A percentile compares a stretch with the other conserved stretches of the same genome.
These are phyloP conservation scores for Alectoria sarmentosa DNA, from an alignment of 495 filamentous ascomycete species.

Conservation along the genomic window DNA sequence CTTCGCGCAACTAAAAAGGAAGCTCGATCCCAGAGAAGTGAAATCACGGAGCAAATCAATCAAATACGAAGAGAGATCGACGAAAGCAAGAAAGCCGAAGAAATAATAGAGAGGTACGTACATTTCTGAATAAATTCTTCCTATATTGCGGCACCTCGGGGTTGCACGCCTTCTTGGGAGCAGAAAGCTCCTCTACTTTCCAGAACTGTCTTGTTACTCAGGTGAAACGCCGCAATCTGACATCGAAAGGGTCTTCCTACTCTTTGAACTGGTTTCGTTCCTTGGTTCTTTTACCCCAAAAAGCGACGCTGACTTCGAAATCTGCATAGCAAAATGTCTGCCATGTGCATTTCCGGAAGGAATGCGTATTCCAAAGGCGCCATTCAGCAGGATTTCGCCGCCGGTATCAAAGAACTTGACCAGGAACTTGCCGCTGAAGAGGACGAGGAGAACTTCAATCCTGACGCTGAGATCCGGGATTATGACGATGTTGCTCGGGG, in stretches of 20 bases:
- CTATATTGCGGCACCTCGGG: too few relatives aligned
- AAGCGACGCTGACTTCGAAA: too few relatives aligned
- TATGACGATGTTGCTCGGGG: slow-evolving; percentile 46
- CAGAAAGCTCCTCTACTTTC: too few relatives aligned
- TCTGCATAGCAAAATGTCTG: slow-evolving; percentile 37
- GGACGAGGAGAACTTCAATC: slow-evolving; percentile 42
- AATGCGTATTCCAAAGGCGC: slow-evolving; percentile 46
- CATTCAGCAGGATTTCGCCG: slow-evolving; percentile 51
- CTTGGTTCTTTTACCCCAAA: too few relatives aligned
- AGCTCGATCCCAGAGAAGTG: slow-evolving; percentile 28
- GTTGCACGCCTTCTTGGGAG: too few relatives aligned
- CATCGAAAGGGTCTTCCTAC: too few relatives aligned
- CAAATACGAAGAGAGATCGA: slow-evolving; percentile 28
- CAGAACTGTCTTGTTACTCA: too few relatives aligned
- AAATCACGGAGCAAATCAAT: slow-evolving; percentile 30
- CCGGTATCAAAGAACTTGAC: slow-evolving; percentile 49
- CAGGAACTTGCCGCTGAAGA: slow-evolving; percentile 40
- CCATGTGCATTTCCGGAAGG: slow-evolving; percentile 45
- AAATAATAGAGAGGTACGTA: slow-evolving; percentile 30
- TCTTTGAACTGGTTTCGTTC: too few relatives aligned
- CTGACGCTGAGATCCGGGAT: slow-evolving; percentile 40
- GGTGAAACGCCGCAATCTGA: too few relatives aligned
- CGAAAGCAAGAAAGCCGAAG: slow-evolving; percentile 30
- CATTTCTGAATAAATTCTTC: too few relatives aligned
- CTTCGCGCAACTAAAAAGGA: slow-evolving; percentile 35